Percentiles rank a stretch among this genome's conserved stretches.
Evolutionary conservation across 176 grass and related monocot genomes (phyloP).

Genomic region (Pharus latifolius): DNA sequence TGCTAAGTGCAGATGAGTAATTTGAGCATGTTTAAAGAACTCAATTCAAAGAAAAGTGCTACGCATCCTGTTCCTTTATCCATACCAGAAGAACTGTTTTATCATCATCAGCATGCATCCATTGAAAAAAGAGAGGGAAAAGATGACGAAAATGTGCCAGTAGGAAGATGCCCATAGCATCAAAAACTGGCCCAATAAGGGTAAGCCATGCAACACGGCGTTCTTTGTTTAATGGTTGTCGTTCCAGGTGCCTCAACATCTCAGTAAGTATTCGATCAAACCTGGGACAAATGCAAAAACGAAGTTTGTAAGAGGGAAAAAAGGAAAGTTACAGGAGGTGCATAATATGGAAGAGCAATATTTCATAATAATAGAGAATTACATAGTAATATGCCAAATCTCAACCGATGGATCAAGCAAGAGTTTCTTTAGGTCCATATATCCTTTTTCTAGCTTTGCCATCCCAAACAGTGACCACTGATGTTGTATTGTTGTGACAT

Average conservation of each 20-base stretch:
- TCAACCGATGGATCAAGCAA: not conserved
- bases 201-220: slow-evolving; percentile 60
- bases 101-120: slow-evolving; percentile 90
- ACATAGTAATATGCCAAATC: not conserved
- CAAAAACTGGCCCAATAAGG: slow-evolving; percentile 64
- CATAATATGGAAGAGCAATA: not conserved
- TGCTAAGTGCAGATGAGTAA: too few relatives aligned
- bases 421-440: not conserved
- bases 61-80: not conserved
- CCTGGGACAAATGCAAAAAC: slow-evolving; percentile 35
- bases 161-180: slow-evolving; percentile 81
- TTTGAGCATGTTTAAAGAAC: too few relatives aligned
- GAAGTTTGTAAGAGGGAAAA: not conserved
- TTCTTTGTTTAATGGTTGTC: slow-evolving; percentile 73
- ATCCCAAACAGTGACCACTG: not conserved
- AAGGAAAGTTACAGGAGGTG: not conserved
- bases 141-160: slow-evolving; percentile 80
- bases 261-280: slow-evolving; percentile 70
- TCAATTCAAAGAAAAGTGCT: too few relatives aligned
- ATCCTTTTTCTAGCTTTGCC: not conserved
- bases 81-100: slow-evolving; percentile 67
- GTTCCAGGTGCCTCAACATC: slow-evolving; percentile 83
- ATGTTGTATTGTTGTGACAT: too few relatives aligned
- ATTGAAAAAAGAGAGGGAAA: slow-evolving; percentile 84
- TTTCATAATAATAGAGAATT: not conserved